These are phyloP conservation scores for Cytidiella melzeri DNA, from an alignment of 768 basidiomycete genomes.

Conservation along the genomic window DNA sequence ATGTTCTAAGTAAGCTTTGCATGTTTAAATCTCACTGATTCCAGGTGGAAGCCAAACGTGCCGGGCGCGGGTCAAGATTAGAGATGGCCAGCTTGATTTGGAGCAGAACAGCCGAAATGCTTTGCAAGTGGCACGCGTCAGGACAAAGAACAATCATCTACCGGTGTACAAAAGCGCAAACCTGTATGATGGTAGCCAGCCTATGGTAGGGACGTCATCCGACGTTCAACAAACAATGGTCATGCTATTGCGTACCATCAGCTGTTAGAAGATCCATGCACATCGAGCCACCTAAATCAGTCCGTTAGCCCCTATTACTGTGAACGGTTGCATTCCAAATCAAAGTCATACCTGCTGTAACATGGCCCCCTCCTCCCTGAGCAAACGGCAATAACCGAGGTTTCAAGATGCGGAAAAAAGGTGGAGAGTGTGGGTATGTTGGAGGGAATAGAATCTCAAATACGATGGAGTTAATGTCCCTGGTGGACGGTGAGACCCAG, in stretches of 20 bases:
- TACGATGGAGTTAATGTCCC: conserved; percentile 57
- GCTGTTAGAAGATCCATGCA: conserved; percentile 70
- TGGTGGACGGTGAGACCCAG: conserved; percentile 13
- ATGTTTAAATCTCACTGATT: conserved; percentile 30
- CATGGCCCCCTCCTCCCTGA: conserved; percentile 64
- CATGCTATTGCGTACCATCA: conserved; percentile 49
- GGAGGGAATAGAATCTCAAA: conserved; percentile 70
- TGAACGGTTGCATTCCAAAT: background rate
- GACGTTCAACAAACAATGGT: too few species aligned
- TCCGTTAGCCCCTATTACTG: conserved; percentile 4
- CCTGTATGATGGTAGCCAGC: too few species aligned
- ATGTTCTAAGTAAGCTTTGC: background rate
- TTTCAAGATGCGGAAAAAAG: conserved; percentile 71
- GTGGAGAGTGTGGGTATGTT: conserved; percentile 61
- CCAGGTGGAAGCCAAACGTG: conserved; percentile 50
- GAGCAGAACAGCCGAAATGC: conserved; percentile 41
- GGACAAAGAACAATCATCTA: background rate
- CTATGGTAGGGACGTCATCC: too few species aligned
- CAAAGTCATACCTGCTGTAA: conserved; percentile 46
- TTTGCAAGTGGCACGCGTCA: conserved; percentile 13
- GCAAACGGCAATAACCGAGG: conserved; percentile 69
- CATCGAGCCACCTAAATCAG: conserved; percentile 52
- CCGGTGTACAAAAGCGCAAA: too few species aligned
- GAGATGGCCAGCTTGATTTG: conserved; percentile 69
- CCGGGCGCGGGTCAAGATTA: conserved; percentile 58